Evolutionary conservation across 257 asterid species (phyloP), one percentile per base, ranked within the genome.

Genomic region (Nicotiana attenuata): DNA sequence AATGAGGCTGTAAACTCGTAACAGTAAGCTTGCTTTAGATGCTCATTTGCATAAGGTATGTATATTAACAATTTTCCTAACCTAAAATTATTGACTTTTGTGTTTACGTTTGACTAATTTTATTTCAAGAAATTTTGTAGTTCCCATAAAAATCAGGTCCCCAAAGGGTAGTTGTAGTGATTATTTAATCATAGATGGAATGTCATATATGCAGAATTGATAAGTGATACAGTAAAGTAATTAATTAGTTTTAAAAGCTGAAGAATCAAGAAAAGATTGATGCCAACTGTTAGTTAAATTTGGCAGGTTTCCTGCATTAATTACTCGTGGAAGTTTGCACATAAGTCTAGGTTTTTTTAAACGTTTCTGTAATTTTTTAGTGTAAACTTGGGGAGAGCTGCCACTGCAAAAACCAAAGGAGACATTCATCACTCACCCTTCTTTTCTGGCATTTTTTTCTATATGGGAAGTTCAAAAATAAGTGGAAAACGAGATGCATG

Each of bases 401-500:
- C 45, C 80, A 50, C 59, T 0, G 68, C 20, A 57, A 45, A 78
- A 78, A 38, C 81, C 20, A 33, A 78, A 38, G 75, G 75, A 47
- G 82, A 78, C 60, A 78, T 64, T 78, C 56, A 64, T 78, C 79
- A 73, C 63, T 14, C 45, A 7, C 16, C 1, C 79, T 50, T 50
- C 79, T 47, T 75, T 60, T 33, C 52, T 64, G 77, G 17, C 6
- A 19, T 52, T 13, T 45, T 17, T 33, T 31, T 77, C 68, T 8
- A 38, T 67, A 5, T 53, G 82, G 80, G 64, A 64, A 67, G 71
- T 63, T 61, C 60, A 81, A 45, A 81, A 45, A 6, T 64, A 71
- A 52, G 55, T 28, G 55, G 55, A 78, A 68, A 83, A 79, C 7
- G 66, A 59, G 80, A 56, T 55, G 26, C 78, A 38, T 38, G 84